A percentile compares a stretch with the other conserved stretches of the same genome.
phyloP scores from a whole-genome alignment of 2,329 filamentous ascomycete genomes.

The Stachybotrys chartarum region DNA sequence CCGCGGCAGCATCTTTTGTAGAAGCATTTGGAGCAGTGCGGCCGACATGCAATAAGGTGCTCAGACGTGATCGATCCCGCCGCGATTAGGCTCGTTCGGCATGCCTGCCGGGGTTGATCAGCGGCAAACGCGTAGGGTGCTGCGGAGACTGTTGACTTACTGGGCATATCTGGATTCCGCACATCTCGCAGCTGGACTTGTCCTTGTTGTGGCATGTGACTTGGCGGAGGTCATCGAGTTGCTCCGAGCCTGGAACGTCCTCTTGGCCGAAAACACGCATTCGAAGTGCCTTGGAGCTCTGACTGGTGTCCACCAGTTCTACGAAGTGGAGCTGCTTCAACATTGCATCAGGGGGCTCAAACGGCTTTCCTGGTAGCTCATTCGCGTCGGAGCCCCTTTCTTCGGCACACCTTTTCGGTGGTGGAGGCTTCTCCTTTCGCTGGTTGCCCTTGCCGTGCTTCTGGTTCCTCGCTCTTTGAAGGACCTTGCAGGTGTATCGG shows the following conservation, averaged over 20 bases:
- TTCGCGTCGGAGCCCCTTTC: too few relatives aligned
- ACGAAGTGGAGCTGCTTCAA: background rate
- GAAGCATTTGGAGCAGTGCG: slow-evolving; percentile 1
- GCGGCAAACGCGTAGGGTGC: background rate
- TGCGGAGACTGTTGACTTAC: background rate
- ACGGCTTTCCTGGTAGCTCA: too few relatives aligned
- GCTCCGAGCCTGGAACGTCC: background rate
- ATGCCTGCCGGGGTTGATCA: too few relatives aligned
- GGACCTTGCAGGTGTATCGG: too few relatives aligned
- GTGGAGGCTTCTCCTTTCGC: too few relatives aligned
- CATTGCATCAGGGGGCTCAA: background rate
- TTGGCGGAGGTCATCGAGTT: background rate
- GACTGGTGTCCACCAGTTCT: slow-evolving; percentile 1
- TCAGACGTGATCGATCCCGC: too few relatives aligned
- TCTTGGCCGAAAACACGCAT: background rate
- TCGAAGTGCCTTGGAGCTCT: background rate
- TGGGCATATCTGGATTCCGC: slow-evolving; percentile 1
- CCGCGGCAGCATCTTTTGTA: background rate
- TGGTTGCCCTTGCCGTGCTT: too few relatives aligned
- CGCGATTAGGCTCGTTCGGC: too few relatives aligned
- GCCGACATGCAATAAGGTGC: background rate
- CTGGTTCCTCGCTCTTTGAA: too few relatives aligned
- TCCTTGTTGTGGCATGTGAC: background rate
- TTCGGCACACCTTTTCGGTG: too few relatives aligned
- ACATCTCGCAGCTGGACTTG: slow-evolving; percentile 1